These are phyloP conservation scores for Myrica gale DNA, from an alignment of 306 rosid species.

Conservation along the genomic window DNA sequence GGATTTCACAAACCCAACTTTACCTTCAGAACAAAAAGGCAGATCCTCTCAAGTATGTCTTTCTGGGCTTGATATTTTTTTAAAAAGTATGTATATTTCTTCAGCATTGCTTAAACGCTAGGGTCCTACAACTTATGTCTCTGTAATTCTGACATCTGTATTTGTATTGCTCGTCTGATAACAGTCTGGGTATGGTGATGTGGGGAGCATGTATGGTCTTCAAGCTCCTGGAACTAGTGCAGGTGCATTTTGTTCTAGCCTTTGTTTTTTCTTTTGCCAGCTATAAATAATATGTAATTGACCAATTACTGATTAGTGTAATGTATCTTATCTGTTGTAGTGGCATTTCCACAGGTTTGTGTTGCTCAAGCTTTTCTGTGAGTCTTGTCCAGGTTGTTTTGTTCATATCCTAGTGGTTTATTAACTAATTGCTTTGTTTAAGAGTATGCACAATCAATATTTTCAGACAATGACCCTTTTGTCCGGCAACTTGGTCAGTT, in stretches of 20 bases:
- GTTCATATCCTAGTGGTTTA: conserved; percentile 17
- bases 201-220: conserved; percentile 65
- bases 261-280: conserved; percentile 11
- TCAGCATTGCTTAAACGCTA: neutral
- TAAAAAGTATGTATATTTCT: neutral
- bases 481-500: neutral
- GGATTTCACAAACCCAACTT: conserved; percentile 88
- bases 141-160: neutral
- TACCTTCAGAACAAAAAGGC: conserved; percentile 96
- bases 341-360: conserved; percentile 80
- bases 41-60: conserved; percentile 73
- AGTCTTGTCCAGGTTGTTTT: conserved; percentile 23
- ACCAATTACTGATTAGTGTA: conserved; percentile 33
- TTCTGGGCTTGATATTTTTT: neutral
- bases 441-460: neutral
- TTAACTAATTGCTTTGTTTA: neutral
- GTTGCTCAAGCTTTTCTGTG: conserved; percentile 30
- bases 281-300: conserved; percentile 20
- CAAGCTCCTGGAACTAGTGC: conserved; percentile 69
- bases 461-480: neutral
- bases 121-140: neutral
- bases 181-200: conserved; percentile 90
- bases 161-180: conserved; percentile 10
- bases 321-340: conserved; percentile 37
- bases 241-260: conserved; percentile 43